Conservation (phyloP, 139 green algal species). For the Chlamydomonas asymmetrica region DNA sequence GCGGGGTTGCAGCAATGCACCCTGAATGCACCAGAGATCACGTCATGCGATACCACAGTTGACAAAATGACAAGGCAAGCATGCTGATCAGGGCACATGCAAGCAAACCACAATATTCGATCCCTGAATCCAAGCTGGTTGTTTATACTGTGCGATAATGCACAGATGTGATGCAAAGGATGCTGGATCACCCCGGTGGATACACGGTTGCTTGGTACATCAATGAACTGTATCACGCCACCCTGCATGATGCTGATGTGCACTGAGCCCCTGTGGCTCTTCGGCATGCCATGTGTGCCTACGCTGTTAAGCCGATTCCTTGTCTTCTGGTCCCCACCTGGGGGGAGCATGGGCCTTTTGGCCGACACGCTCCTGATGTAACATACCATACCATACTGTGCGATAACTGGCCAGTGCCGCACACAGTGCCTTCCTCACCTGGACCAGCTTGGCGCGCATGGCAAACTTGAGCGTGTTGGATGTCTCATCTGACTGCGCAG, state of each 20-base stretch:
- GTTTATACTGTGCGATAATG: too few relatives aligned
- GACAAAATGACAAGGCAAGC: not conserved
- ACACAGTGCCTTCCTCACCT: slow-evolving; percentile 11
- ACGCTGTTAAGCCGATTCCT: too few relatives aligned
- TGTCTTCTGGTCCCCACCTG: too few relatives aligned
- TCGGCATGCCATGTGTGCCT: too few relatives aligned
- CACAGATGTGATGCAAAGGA: too few relatives aligned
- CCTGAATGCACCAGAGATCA: not conserved
- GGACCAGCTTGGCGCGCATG: slow-evolving; percentile 85
- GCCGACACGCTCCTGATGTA: not conserved
- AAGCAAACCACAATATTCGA: not conserved
- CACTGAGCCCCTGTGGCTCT: not conserved
- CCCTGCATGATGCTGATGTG: not conserved
- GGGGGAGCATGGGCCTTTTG: too few relatives aligned
- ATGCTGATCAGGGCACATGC: not conserved
- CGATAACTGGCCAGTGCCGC: not conserved
- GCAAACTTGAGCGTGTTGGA: slow-evolving; percentile 99
- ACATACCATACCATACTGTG: not conserved
- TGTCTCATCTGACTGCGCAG: slow-evolving; percentile 80
- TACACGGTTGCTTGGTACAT: too few relatives aligned
- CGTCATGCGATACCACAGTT: not conserved
- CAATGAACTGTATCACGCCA: too few relatives aligned
- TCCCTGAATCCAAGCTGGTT: too few relatives aligned
- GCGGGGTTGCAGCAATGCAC: not conserved
- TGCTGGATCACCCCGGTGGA: too few relatives aligned